Percentiles rank a stretch among this genome's conserved stretches.
Evolutionary conservation across 108 stramenopile species (phyloP).

Genomic region (Nitzschia sp.): DNA sequence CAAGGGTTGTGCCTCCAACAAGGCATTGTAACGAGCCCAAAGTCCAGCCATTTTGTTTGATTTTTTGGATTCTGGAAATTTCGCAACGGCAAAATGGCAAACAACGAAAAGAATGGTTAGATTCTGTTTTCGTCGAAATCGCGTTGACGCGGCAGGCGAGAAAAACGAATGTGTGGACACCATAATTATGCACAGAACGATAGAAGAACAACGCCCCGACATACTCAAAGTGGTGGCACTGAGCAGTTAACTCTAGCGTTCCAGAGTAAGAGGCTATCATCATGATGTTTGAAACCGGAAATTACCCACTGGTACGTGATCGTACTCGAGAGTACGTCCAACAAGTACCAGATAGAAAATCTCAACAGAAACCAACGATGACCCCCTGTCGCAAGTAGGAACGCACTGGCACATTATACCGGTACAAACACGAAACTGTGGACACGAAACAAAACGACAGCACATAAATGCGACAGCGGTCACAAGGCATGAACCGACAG

Average conservation of each 20-base stretch:
- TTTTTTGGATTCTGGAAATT: background rate
- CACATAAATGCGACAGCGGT: too few relatives aligned
- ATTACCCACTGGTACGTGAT: constrained; percentile 14
- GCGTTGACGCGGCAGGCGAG: background rate
- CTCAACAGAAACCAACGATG: constrained; percentile 30
- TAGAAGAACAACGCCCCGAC: constrained; percentile 19
- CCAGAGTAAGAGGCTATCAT: constrained; percentile 52
- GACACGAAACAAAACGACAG: background rate
- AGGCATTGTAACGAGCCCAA: constrained; percentile 88
- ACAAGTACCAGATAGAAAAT: constrained; percentile 32
- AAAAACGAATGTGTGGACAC: constrained; percentile 22
- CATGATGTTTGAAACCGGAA: constrained; percentile 24
- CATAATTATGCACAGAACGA: constrained; percentile 46
- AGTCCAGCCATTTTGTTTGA: constrained; percentile 48
- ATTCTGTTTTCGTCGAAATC: background rate
- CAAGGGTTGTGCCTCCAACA: constrained; percentile 86
- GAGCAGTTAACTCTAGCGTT: constrained; percentile 44
- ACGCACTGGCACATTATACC: too few relatives aligned
- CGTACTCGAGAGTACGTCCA: constrained; percentile 25
- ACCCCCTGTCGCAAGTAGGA: constrained; percentile 52
- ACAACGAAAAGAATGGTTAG: background rate
- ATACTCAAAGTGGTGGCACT: constrained; percentile 59
- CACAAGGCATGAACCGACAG: too few relatives aligned
- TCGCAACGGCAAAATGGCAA: background rate
- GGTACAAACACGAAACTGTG: background rate